A percentile compares a stretch with the other conserved stretches of the same genome.
Evolutionary conservation across 495 filamentous ascomycete genomes (phyloP).

Genomic region (Trichocladium uniseriatum): DNA sequence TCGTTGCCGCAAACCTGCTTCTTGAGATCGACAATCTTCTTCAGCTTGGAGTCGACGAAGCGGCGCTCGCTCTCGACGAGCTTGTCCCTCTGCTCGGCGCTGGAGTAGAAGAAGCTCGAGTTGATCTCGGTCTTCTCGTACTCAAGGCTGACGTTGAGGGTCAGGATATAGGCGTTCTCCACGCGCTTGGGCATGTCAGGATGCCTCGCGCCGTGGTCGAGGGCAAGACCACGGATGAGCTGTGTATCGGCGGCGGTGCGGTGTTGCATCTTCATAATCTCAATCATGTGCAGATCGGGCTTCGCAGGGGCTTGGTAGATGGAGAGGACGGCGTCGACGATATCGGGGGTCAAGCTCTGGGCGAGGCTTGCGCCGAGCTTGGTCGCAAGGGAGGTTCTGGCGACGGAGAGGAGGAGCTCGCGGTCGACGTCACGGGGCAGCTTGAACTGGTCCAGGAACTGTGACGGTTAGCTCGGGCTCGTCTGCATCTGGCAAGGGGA

Average conservation of each 20-base stretch:
- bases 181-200: constrained; percentile 97
- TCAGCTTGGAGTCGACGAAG: constrained; percentile 93
- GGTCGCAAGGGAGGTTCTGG: constrained; percentile 87
- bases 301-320: constrained; percentile 86
- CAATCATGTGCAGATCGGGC: constrained; percentile 96
- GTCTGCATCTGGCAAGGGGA: not conserved
- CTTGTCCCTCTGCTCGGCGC: constrained; percentile 91
- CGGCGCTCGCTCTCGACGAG: constrained; percentile 93
- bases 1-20: constrained; percentile 95
- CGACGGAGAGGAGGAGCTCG: constrained; percentile 87
- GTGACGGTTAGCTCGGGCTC: constrained; percentile 16
- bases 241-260: constrained; percentile 92
- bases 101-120: constrained; percentile 97
- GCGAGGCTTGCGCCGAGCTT: constrained; percentile 85
- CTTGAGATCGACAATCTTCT: constrained; percentile 97
- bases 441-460: constrained; percentile 97
- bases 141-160: constrained; percentile 91
- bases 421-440: constrained; percentile 76
- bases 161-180: constrained; percentile 91
- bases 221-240: constrained; percentile 81
- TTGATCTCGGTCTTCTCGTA: constrained; percentile 99
- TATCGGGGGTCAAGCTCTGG: constrained; percentile 81
- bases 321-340: constrained; percentile 89
- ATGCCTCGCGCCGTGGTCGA: constrained; percentile 94
- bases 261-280: constrained; percentile 99